Evolutionary conservation across 129 eudicot genomes (phyloP), one percentile per base, ranked within the genome.

Genomic region (Arctium minus): DNA sequence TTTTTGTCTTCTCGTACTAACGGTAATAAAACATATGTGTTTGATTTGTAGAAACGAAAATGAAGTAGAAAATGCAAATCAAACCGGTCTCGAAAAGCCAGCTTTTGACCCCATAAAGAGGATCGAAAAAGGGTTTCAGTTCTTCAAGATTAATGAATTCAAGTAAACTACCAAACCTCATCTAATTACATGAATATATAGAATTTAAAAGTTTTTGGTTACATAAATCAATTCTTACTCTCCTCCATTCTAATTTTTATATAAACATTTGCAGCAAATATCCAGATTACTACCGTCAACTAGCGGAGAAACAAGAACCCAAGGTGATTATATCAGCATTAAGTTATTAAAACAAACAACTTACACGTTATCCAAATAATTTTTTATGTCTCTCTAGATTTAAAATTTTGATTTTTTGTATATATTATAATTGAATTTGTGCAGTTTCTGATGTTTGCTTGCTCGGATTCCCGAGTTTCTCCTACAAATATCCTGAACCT

Each of bases 401-500:
- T 64, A 64, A 33, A 13, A 33, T 0, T 17, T 48, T 10, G 32
- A 60, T 15, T 4, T 71, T 46, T 31, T 70, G 17, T 13, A 31
- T 38, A 56, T 36, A 38, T 18, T 13, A 31, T 37, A 15, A 15
- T 30, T 65, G 75, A 17, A 44, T 27, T 70, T 62, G 22, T 62
- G 74, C 83, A 84, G 87, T 84, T 78, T 78, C 60, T 84, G 13
- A 84, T 84, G 2, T 84, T 84, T 72, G 83, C 75, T 60, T 84
- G 87, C 64, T 84, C 83, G 75, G 87, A 84, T 38, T 84, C 87
- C 8, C 87, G 87, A 73, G 87, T 84, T 84, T 17, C 40, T 39
- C 83, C 87, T 62, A 78, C 79, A 46, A 72, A 62, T 33, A 78
- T 84, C 87, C 13, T 84, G 4, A 72, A 78, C 79, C 83, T 84